A percentile compares a stretch with the other conserved stretches of the same genome.
phyloP scores from a whole-genome alignment of 495 filamentous ascomycete genomes.

The Penicillium atrosanguineum region DNA sequence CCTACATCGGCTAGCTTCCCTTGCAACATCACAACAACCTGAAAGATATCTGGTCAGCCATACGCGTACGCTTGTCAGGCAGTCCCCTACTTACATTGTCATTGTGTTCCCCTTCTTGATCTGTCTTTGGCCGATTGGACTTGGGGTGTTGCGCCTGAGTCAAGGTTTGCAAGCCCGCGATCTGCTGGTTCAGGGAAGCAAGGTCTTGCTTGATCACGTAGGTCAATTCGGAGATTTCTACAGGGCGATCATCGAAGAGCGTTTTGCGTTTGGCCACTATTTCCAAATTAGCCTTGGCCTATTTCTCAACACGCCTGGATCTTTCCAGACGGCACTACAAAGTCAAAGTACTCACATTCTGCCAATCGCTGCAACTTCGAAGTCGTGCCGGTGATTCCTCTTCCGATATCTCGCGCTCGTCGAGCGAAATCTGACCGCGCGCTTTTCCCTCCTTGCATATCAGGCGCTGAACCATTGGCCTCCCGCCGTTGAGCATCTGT shows the following conservation, averaged over 20 bases:
- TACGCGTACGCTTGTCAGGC: not conserved
- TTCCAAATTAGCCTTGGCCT: not conserved
- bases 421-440: constrained; percentile 81
- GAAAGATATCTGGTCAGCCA: constrained; percentile 19
- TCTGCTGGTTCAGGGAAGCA: constrained; percentile 81
- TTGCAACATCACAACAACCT: constrained; percentile 85
- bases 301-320: not conserved
- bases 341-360: constrained; percentile 57
- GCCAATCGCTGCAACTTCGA: constrained; percentile 90
- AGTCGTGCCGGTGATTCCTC: constrained; percentile 88
- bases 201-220: constrained; percentile 98
- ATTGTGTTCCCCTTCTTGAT: constrained; percentile 94
- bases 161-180: constrained; percentile 73
- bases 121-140: constrained; percentile 47
- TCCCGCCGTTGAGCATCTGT: constrained; percentile 67
- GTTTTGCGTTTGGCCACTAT: constrained; percentile 93
- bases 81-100: constrained; percentile 63
- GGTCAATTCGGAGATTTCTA: constrained; percentile 94
- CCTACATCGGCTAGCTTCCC: constrained; percentile 92
- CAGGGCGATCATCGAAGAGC: constrained; percentile 91
- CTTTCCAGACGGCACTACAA: not conserved
- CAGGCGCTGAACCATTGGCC: constrained; percentile 61
- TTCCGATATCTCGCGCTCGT: constrained; percentile 83
- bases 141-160: constrained; percentile 71
- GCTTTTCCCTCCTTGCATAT: constrained; percentile 37